Evolutionary conservation across 169 alveolate genomes (phyloP), one percentile per base, ranked within the genome.

Genomic region (Plasmodium knowlesi): DNA sequence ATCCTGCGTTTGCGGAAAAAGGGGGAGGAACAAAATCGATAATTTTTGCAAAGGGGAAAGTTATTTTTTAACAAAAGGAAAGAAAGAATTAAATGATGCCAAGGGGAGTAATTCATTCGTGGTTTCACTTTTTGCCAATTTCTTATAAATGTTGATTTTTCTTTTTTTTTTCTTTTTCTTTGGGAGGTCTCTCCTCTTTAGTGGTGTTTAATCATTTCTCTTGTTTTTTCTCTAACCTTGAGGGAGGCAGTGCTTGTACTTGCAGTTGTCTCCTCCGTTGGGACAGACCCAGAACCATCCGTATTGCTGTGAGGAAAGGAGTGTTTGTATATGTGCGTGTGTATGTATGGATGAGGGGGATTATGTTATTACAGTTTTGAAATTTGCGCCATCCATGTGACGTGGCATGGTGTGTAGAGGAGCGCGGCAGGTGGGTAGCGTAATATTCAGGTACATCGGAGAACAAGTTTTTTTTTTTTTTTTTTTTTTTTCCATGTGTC

Each of bases 241-340:
- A 4, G 99, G 99, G 30, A 99, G 97, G 89, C 99, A 97, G 95
- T 99, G 99, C 67, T 99, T 97, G 94, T 99, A 99, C 90, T 98
- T 98, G 94, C 99, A 99, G 30, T 97, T 97, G 84, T 98, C 99
- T 22, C 99, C 99, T 37, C 99, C 99, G 93, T 99, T 99, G 3
- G 99, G 99, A 82, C 99, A 99, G 81, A 97, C 98, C 99, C 99
- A 99, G 93, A 98, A 98, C 99, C 99, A 99, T 19, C 99, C 99
- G 94, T 98, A 98, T 84, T 97, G 96, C 96, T 97, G 81, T 34
- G 93, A 12, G 37, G 10, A n/a, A n/a, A n/a, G n/a, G n/a, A n/a
- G n/a, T n/a, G 54, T 28, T 16, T 10, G 57, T 2, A n/a, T 46
- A 12, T 12, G 57, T 46, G 4, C 1, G 57, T 46, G 12, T 3